Conservation (phyloP, 1,284 basidiomycete genomes). For the Polyporus tsugae region DNA sequence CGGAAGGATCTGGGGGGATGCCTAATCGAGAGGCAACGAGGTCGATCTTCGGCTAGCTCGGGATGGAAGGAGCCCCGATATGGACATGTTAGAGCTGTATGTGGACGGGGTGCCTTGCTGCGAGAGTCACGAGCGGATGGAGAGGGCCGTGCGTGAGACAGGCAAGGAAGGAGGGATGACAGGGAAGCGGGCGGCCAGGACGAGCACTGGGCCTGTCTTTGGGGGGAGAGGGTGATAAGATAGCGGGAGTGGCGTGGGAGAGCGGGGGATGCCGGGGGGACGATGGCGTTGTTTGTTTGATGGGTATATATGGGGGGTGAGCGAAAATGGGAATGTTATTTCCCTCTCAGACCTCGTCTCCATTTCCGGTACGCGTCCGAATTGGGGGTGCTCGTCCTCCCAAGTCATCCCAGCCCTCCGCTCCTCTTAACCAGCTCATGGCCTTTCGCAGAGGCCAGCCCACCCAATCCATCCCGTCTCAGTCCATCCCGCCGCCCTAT, state of each 20-base stretch:
- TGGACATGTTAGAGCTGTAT: slow-evolving; percentile 30
- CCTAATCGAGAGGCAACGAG: slow-evolving; percentile 34
- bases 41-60: slow-evolving; percentile 40
- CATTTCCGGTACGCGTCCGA: slow-evolving; percentile 36
- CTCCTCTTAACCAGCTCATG: slow-evolving; percentile 44
- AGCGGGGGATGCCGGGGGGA: slow-evolving; percentile 26
- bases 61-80: slow-evolving; percentile 32
- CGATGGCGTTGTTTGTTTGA: slow-evolving; percentile 37
- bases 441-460: slow-evolving; percentile 48
- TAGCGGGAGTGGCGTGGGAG: slow-evolving; percentile 33
- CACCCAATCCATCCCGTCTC: slow-evolving; percentile 34
- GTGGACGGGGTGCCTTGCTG: slow-evolving; percentile 38
- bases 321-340: slow-evolving; percentile 38
- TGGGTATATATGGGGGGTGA: slow-evolving; percentile 37
- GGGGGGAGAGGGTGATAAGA: slow-evolving; percentile 31
- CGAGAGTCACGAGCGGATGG: slow-evolving; percentile 41
- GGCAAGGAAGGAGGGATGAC: slow-evolving; percentile 29
- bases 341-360: slow-evolving; percentile 34
- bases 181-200: slow-evolving; percentile 33
- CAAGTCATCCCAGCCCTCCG: slow-evolving; percentile 29
- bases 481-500: slow-evolving; percentile 33
- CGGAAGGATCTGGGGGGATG: slow-evolving; percentile 33
- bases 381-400: slow-evolving; percentile 34
- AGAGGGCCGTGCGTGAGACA: slow-evolving; percentile 36
- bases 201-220: slow-evolving; percentile 30